phyloP scores from a whole-genome alignment of 345 rosid genomes.

The Camelina neglecta region DNA sequence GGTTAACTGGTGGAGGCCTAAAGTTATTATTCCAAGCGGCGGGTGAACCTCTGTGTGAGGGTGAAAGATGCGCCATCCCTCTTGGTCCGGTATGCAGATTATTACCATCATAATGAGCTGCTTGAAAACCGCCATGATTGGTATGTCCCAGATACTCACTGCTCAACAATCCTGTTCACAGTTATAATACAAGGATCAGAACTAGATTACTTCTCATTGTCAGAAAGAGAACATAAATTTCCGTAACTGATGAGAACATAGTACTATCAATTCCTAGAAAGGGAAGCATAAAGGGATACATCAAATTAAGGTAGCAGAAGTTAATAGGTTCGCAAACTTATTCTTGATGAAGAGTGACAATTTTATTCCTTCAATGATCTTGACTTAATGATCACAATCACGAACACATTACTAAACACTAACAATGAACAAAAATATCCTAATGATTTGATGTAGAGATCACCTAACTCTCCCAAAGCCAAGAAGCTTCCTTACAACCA shows the following conservation, averaged over 20 bases:
- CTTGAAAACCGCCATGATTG: conserved; percentile 50
- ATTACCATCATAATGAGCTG: conserved; percentile 44
- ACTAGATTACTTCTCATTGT: neutral
- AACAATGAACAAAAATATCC: neutral
- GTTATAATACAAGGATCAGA: conserved; percentile 35
- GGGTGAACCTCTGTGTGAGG: conserved; percentile 55
- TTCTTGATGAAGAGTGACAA: neutral
- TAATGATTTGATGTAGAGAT: neutral
- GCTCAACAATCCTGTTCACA: conserved; percentile 53
- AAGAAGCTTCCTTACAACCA: neutral
- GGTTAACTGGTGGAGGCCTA: conserved; percentile 41
- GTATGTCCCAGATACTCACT: conserved; percentile 52
- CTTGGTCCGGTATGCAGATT: conserved; percentile 48
- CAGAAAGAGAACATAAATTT: neutral
- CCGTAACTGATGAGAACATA: neutral
- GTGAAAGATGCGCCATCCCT: conserved; percentile 46
- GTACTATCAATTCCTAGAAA: neutral
- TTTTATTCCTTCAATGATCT: neutral
- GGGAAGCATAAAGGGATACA: neutral
- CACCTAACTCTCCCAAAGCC: conserved; percentile 4
- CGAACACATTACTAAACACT: neutral
- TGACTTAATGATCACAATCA: neutral
- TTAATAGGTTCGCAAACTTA: neutral
- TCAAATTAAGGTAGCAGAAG: conserved; percentile 18
- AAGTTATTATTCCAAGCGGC: conserved; percentile 49